Conservation (phyloP, 495 filamentous ascomycete genomes). For the Lasiosphaeris hirsuta region DNA sequence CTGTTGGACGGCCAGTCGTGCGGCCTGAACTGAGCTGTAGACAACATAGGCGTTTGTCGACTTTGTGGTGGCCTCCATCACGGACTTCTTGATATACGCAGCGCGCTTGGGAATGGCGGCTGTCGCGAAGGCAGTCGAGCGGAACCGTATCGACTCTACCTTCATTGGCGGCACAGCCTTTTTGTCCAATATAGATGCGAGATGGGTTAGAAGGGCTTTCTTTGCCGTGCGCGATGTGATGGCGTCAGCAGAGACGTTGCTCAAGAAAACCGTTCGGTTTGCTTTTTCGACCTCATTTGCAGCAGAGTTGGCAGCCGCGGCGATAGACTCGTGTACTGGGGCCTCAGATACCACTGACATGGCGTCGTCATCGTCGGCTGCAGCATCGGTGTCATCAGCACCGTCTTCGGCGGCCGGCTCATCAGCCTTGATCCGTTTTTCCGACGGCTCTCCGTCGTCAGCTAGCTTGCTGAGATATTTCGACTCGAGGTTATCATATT, state of each 20-base stretch:
- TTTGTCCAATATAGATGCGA: conserved; percentile 49
- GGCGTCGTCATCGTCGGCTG: conserved; percentile 28
- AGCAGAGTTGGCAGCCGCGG: conserved; percentile 38
- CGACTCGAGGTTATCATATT: conserved; percentile 74
- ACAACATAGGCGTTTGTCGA: conserved; percentile 94
- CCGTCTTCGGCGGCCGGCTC: conserved; percentile 25
- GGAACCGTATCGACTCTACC: conserved; percentile 86
- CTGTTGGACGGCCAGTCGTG: conserved; percentile 67
- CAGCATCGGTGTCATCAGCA: conserved; percentile 16
- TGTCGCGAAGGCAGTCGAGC: conserved; percentile 78
- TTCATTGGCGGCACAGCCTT: conserved; percentile 55
- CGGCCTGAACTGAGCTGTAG: conserved; percentile 68
- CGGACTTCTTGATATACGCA: conserved; percentile 74
- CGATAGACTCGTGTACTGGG: conserved; percentile 50
- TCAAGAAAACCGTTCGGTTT: conserved; percentile 85
- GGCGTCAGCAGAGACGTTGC: conserved; percentile 79
- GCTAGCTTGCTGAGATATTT: conserved; percentile 74
- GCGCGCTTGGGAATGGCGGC: conserved; percentile 83
- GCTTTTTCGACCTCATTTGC: conserved; percentile 75
- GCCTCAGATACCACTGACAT: conserved; percentile 24
- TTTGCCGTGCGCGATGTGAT: conserved; percentile 77
- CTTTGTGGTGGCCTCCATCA: conserved; percentile 84
- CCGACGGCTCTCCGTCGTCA: conserved; percentile 46
- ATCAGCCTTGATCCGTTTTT: conserved; percentile 44
- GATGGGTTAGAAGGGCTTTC: conserved; percentile 69